Conservation (phyloP, 1,284 basidiomycete species). For the Boletus albobrunnescens region DNA sequence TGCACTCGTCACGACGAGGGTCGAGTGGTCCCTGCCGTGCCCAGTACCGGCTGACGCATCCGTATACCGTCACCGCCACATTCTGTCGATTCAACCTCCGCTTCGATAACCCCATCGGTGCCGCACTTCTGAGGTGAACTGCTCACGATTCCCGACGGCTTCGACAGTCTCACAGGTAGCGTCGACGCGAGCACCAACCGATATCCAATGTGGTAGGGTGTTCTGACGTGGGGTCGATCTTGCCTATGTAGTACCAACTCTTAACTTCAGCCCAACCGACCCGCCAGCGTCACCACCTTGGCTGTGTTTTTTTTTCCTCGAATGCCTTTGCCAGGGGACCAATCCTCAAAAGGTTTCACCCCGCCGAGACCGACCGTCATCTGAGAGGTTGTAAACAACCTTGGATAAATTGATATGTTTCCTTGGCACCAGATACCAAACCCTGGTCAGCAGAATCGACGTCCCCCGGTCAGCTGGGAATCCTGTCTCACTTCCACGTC, state of each 20-base stretch:
- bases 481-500: background rate
- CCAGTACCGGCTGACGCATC: slow-evolving; percentile 8
- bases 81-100: slow-evolving; percentile 4
- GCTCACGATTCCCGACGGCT: too few relatives aligned
- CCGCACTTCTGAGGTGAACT: background rate
- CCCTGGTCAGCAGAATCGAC: slow-evolving; percentile 9
- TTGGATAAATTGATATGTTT: slow-evolving; percentile 16
- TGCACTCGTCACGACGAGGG: too few relatives aligned
- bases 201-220: background rate
- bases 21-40: slow-evolving; percentile 7
- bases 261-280: background rate
- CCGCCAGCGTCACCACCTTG: background rate
- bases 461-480: background rate
- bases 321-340: background rate
- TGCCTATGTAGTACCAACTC: background rate
- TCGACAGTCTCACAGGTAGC: too few relatives aligned
- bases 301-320: background rate
- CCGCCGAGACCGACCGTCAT: too few relatives aligned
- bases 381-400: too few relatives aligned
- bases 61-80: slow-evolving; percentile 12
- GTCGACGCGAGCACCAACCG: background rate
- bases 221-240: background rate
- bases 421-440: slow-evolving; percentile 20
- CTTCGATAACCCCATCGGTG: background rate
- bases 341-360: background rate